A percentile compares a stretch with the other conserved stretches of the same genome.
phyloP scores from a whole-genome alignment of 106 monocot species.

The Triglochin maritima region DNA sequence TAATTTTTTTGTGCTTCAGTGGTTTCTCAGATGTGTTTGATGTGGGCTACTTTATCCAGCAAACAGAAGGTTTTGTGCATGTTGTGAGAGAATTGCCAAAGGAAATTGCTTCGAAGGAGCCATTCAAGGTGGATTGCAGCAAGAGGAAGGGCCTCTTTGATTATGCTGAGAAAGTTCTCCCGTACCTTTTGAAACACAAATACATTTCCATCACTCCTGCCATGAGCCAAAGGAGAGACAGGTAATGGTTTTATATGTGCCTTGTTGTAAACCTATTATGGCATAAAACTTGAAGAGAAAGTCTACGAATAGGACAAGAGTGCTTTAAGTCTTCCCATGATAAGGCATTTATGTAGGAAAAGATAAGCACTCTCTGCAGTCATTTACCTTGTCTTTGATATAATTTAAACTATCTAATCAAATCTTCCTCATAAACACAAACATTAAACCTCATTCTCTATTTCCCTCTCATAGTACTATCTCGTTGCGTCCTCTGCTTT shows the following conservation, averaged over 20 bases:
- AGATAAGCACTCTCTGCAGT: no score
- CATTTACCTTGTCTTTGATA: no score
- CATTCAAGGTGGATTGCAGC: slow-evolving; percentile 83
- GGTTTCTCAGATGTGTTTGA: slow-evolving; percentile 89
- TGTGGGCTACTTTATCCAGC: slow-evolving; percentile 69
- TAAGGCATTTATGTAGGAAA: no score
- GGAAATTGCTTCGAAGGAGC: slow-evolving; percentile 49
- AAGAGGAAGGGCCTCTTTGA: slow-evolving; percentile 85
- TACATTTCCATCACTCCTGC: slow-evolving; percentile 85
- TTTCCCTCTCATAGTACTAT: background rate
- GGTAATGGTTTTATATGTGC: slow-evolving; percentile 27
- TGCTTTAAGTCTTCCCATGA: no score
- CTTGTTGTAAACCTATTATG: background rate
- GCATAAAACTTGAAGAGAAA: no score
- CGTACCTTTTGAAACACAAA: slow-evolving; percentile 48
- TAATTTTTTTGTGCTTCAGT: slow-evolving; percentile 28
- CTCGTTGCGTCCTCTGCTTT: no score
- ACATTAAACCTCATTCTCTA: background rate
- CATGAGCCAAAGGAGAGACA: slow-evolving; percentile 94
- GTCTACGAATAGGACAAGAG: no score
- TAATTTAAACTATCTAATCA: background rate
- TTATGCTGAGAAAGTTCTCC: slow-evolving; percentile 69
- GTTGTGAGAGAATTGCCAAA: slow-evolving; percentile 60
- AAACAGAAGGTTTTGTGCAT: slow-evolving; percentile 48
- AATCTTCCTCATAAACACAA: background rate